Base-by-base conservation (phyloP, 805 yeast species). In the Wickerhamiella dianesei region DNA sequence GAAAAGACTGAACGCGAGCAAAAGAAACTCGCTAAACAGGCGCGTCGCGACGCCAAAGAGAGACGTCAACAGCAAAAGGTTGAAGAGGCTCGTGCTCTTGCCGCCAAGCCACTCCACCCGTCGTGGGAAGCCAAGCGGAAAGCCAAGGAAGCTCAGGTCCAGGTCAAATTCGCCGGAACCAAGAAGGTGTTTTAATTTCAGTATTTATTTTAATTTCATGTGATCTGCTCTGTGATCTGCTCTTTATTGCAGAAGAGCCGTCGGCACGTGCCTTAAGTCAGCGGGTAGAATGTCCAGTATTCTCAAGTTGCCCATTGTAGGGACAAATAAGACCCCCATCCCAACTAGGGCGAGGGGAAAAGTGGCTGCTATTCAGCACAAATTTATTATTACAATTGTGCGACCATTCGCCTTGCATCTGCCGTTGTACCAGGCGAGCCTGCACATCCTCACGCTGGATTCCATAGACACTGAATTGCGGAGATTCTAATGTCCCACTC, bases 51-150 rank as follows among this genome's bases (percentile, higher is more conserved):
- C 43, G 16, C 25, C 18, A 13, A 18, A 18, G 18, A 40, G 44
- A 19, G 51, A 44, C 13, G 49, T 47, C 35, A 46, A 48, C 20
- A 44, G 44, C 40, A 25, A 19, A 18, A 35, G 45, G 21, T 61
- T 8, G 77, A 52, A 17, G 55, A 29, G 49, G 44, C 49, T 37
- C 37, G 48, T 47, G 52, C 48, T 45, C 52, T 51, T 12, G 60
- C 52, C 16, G 53, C 59, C 18, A 59, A 60, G 44, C 66, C 70
- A 4, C 52, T 82, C 53, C 99, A 92, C 74, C 99, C 99, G n/a
- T 92, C 98, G 2, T 92, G 99, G 99, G 80, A 76, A 56, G 98
- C 98, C 19, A 84, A 83, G 68, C 77, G 75, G 67, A 65, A 74
- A 52, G 83, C 79, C 21, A 82, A 83, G 58, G 82, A 81, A 54